Conservation (phyloP, 2,329 filamentous ascomycete species). For the Clonostachys rhizophaga region DNA sequence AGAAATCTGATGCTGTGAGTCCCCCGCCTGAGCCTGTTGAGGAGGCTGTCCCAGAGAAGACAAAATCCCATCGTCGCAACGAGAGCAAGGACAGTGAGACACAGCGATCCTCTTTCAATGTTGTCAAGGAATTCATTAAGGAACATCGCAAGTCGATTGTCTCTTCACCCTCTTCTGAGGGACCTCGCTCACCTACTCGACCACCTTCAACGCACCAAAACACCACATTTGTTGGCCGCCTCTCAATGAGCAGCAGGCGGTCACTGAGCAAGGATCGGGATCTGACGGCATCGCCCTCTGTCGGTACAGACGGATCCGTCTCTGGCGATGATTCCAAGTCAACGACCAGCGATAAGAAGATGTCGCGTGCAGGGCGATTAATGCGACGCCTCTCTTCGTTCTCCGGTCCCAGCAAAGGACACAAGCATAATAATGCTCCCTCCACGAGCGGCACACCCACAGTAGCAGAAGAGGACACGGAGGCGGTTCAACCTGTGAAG, state of each 20-base stretch:
- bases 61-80: conserved; percentile 21
- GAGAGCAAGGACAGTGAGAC: conserved; percentile 28
- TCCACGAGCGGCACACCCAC: conserved; percentile 42
- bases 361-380: conserved; percentile 49
- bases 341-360: conserved; percentile 34
- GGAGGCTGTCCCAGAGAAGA: background rate
- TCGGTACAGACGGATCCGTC: conserved; percentile 26
- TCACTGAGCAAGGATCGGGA: conserved; percentile 31
- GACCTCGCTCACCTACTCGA: conserved; percentile 26
- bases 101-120: conserved; percentile 53
- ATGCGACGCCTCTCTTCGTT: conserved; percentile 55
- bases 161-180: conserved; percentile 28
- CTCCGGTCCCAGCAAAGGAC: conserved; percentile 30
- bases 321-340: conserved; percentile 41
- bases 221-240: conserved; percentile 44
- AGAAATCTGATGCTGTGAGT: conserved; percentile 11
- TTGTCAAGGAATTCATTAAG: conserved; percentile 58
- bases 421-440: conserved; percentile 35
- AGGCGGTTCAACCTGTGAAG: background rate
- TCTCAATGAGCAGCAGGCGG: conserved; percentile 40
- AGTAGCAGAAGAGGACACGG: conserved; percentile 39
- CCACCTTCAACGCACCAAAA: conserved; percentile 41
- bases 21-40: background rate
- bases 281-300: conserved; percentile 29
- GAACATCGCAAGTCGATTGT: conserved; percentile 49